phyloP scores from a whole-genome alignment of 169 alveolate species.

The Eimeria maxima region DNA sequence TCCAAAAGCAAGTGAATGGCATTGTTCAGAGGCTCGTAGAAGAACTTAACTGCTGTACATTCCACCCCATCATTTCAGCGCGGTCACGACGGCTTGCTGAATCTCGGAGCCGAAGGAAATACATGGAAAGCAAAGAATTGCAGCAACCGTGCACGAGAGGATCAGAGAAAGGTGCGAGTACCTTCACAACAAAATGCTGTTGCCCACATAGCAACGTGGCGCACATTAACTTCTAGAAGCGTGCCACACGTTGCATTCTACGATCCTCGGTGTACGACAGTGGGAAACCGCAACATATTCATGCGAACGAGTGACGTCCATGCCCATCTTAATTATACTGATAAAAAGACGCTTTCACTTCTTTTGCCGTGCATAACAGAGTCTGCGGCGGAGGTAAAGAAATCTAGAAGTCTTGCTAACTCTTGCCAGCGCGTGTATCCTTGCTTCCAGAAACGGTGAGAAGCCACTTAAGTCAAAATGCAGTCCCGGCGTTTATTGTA shows the following conservation, averaged over 20 bases:
- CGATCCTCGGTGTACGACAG: background rate
- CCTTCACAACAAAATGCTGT: background rate
- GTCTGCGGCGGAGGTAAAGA: background rate
- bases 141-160: background rate
- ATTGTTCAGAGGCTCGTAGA: constrained; percentile 34
- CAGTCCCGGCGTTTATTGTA: background rate
- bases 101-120: background rate
- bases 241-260: background rate
- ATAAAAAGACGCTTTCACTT: too few relatives aligned
- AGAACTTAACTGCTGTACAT: constrained; percentile 65
- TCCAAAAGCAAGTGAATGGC: background rate
- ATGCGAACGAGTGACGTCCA: background rate
- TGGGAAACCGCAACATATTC: background rate
- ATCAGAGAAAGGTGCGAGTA: background rate
- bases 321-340: background rate
- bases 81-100: constrained; percentile 65
- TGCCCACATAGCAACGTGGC: background rate
- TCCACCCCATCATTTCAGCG: constrained; percentile 40
- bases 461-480: background rate
- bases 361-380: background rate
- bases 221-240: too few relatives aligned
- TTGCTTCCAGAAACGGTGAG: constrained; percentile 69
- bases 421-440: constrained; percentile 31
- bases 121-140: background rate
- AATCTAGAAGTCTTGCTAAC: background rate